Percentiles rank a stretch among this genome's conserved stretches.
Conservation (phyloP, 768 basidiomycete genomes). For the Suillus subaureus region DNA sequence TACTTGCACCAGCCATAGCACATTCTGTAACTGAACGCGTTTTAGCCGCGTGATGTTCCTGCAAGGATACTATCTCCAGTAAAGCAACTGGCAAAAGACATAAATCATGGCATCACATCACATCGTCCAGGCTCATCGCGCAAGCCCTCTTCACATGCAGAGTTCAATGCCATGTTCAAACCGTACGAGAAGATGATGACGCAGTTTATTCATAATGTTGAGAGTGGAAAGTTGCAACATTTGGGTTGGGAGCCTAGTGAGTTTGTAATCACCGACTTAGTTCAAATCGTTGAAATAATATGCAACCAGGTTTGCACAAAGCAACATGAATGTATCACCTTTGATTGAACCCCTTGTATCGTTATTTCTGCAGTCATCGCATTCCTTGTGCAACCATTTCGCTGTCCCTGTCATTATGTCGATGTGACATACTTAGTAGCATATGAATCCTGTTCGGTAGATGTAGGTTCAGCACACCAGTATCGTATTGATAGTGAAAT, state of each 20-base stretch:
- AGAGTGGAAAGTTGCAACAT: slow-evolving; percentile 20
- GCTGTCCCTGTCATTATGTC: background rate
- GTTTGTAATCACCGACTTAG: background rate
- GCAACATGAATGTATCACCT: slow-evolving; percentile 6
- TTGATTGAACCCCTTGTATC: background rate
- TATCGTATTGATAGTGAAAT: background rate
- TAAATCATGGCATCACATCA: slow-evolving; percentile 17
- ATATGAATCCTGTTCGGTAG: background rate
- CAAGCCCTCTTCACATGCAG: slow-evolving; percentile 22
- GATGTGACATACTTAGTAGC: background rate
- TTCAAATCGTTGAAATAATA: background rate
- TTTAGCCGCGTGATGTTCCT: background rate
- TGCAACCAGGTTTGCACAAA: background rate
- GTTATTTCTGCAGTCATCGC: background rate
- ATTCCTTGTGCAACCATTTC: background rate
- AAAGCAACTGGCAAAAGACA: slow-evolving; percentile 11
- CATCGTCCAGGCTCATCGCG: background rate
- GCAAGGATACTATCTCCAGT: background rate
- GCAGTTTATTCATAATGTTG: slow-evolving; percentile 21
- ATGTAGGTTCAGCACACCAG: background rate
- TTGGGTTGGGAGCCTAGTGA: slow-evolving; percentile 33
- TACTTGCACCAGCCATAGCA: background rate
- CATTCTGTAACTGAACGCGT: background rate
- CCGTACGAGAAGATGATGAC: slow-evolving; percentile 22
- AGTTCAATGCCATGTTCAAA: slow-evolving; percentile 24